Evolutionary conservation across 1,284 basidiomycete species (phyloP), one percentile per base, ranked within the genome.

Genomic region (Mycosarcoma maydis): DNA sequence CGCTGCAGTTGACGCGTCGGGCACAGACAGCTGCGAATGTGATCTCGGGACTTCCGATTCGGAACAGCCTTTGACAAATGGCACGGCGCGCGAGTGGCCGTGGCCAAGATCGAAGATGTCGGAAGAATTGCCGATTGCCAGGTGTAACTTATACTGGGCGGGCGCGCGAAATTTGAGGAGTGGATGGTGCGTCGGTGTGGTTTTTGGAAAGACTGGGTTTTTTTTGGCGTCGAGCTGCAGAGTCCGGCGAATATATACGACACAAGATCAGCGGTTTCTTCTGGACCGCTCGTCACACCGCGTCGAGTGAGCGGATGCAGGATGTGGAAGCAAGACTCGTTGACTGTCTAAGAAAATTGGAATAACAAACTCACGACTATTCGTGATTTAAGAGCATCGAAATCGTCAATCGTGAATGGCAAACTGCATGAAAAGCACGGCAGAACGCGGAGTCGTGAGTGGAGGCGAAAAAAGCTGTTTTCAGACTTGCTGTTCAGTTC

Each of bases 241-340:
- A 37, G 19, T 33, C 23, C 54, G 50, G 61, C 55, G 54, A 65
- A 58, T 54, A 65, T 65, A 65, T 65, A 47, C 26, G 23, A 49
- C 36, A 37, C 36, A n/a, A 50, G 53, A 53, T 65, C 57, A 48
- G 49, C 43, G 42, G 22, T 37, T 51, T 26, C 19, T 59, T 52
- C 61, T 57, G 52, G 47, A 32, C 29, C 16, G 37, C 37, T 26
- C 48, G 60, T 49, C 45, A 44, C 30, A 44, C 40, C 48, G 59
- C 52, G 52, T 55, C 16, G 19, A 36, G 39, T 27, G 48, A 27
- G 39, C 29, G 29, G 14, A 16, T n/a, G 36, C 36, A 6, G 36
- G 8, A 20, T 19, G 8, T 20, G 16, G 27, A 29, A 24, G 45
- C 24, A 17, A 6, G 20, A 17, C 13, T 10, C 19, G 11, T n/a